Evolutionary conservation across 2,329 filamentous ascomycete genomes (phyloP), one percentile per base, ranked within the genome.

Genomic region (Fusarium equiseti): DNA sequence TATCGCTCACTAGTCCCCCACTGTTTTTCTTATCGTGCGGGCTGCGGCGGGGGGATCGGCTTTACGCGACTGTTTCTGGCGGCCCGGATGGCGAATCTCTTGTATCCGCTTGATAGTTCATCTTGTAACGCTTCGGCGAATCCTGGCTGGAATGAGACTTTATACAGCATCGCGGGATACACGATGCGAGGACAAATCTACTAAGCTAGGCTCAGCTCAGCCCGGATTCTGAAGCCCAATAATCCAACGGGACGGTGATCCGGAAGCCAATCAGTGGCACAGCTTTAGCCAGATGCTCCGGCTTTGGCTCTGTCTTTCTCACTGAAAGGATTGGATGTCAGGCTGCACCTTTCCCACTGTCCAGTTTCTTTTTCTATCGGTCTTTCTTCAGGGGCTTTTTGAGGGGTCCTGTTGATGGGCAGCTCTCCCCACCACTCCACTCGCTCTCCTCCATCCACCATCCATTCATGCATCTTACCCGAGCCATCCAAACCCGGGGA

Each of bases 131-230:
- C 26, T 22, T 63, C 60, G 59, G 70, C 67, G 53, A 66, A 50
- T 50, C 63, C 49, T 66, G 46, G 64, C 53, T 60, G 67, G 67
- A 61, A 73, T 66, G 70, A 56, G 51, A 73, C 64, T 43, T 66
- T 46, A 40, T 26, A 49, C 38, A 22, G 54, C 56, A 51, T 71
- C 44, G 43, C 49, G 45, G 65, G 56, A 66, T 70, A 72, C 61
- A 67, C 44, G 65, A 67, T 49, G 65, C 53, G 55, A 63, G 43
- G 58, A 68, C 48, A 58, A 49, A 59, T n/a, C 31, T 18, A n/a
- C 27, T 29, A 31, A 50, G 20, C 16, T 35, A 51, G 31, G 44
- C 31, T 38, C 32, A 52, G 50, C 44, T 57, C 54, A 49, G 54
- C 38, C 40, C 31, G 54, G 50, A 59, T 31, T 56, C 49, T 50